Base-by-base conservation (phyloP, 805 yeast genomes). In the Phaffomyces opuntiae region DNA sequence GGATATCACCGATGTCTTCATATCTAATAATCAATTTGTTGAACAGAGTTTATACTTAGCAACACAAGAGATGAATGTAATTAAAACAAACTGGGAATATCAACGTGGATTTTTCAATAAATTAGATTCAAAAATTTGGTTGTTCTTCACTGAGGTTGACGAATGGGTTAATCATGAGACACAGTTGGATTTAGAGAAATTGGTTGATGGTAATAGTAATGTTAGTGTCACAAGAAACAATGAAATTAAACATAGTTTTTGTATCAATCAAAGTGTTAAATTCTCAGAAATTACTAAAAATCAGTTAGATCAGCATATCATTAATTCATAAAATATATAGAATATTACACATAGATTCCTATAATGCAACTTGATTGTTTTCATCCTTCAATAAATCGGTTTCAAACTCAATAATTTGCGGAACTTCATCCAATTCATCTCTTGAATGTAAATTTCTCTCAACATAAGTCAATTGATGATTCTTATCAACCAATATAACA, bases 151-250 rank as follows among this genome's bases (percentile, higher is more conserved):
- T 7, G 62, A 60, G n/a, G 56, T 65, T 27, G 91, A 83, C 57
- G 78, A 79, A 55, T 83, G 90, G 90, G 81, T 83, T 3, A 67
- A 69, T 45, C 68, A 73, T 40, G 62, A 56, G 29, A 75, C 87
- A 1, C 69, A 84, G 39, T 67, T 68, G 2, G 60, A 61, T 29
- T 44, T 80, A 3, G 54, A 75, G 34, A 49, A 63, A 11, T 61
- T 67, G 36, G 70, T 73, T 51, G 59, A 65, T 24, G 58, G 60
- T 34, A 52, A 55, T 17, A 43, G 44, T 3, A 62, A 64, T 34
- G 59, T 65, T 1, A 49, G 53, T 7, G 59, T 72, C 25, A 54
- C 54, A 9, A 63, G 63, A 9, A 55, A 65, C 17, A 65, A 66
- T 46, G 51, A 49, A 25, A 71, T 80, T 32, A 66, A 71, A 9